Base-by-base conservation (phyloP, 2,329 filamentous ascomycete genomes). In the Thielaviopsis punctulata region DNA sequence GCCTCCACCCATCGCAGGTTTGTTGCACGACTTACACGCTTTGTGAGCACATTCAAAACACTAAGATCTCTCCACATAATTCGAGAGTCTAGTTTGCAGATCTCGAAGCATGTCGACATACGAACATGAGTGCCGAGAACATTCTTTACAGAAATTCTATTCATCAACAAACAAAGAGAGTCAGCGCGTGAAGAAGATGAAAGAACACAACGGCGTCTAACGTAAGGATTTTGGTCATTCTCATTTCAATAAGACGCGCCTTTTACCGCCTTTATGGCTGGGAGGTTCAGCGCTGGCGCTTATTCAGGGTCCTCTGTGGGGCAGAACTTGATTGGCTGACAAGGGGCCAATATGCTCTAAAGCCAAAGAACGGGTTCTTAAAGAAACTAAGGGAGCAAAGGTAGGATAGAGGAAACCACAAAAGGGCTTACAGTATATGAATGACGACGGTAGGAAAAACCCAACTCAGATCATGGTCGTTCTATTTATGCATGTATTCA, bases 301-400 rank as follows among this genome's bases (percentile, higher is more conserved):
- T 52, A 52, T 23, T 44, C 41, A 45, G 24, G 4, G 46, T 22
- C 18, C 4, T 15, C 18, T 45, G 21, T 36, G 43, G 39, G 23
- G 30, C 47, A 18, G 48, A n/a, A 44, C 30, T 50, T 48, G 48
- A 54, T 54, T 54, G 52, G 52, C 48, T 45, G 19, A 51, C 49
- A 54, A 41, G 52, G 48, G 49, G 45, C 25, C 33, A 48, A 9
- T 3, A 24, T 44, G 30, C n/a, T 21, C 19, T 48, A 24, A 24
- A 25, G 15, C 41, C 48, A 50, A 30, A 24, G 23, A 41, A 50
- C 24, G 1, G 18, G 19, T 19, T 15, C 21, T 27, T 25, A 21
- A 15, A 41, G 19, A 19, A 18, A 3, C 23, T 22, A 15, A 15
- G 18, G n/a, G 21, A 39, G 15, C 12, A 15, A 50, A 50, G 22